These are phyloP conservation scores for Scutellaria barbata DNA, from an alignment of 257 asterid species.

Conservation along the genomic window DNA sequence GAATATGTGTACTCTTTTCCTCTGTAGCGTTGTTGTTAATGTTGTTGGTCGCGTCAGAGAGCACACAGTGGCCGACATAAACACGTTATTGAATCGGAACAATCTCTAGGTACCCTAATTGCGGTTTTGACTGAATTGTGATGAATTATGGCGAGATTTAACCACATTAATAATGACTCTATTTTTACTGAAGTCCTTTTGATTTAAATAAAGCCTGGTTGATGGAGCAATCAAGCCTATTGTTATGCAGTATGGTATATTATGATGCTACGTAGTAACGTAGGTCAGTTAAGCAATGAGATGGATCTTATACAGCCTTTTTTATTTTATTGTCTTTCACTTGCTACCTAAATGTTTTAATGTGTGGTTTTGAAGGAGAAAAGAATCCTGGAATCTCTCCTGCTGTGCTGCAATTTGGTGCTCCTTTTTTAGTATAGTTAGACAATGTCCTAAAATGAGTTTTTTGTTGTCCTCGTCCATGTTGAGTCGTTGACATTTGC, in stretches of 20 bases:
- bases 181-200: background rate
- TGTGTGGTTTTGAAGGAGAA: background rate
- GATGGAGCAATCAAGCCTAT: slow-evolving; percentile 12
- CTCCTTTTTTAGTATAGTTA: background rate
- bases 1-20: slow-evolving; percentile 1
- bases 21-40: background rate
- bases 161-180: background rate
- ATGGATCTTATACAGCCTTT: background rate
- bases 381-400: background rate
- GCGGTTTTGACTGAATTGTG: background rate
- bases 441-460: background rate
- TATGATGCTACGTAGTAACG: background rate
- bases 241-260: background rate
- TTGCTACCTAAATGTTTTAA: background rate
- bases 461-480: background rate
- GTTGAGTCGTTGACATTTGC: background rate
- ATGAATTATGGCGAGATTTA: background rate
- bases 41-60: slow-evolving; percentile 20
- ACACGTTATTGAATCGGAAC: slow-evolving; percentile 8
- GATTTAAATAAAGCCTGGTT: background rate
- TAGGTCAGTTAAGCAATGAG: background rate
- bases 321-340: background rate
- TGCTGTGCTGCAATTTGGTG: background rate
- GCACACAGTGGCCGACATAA: background rate
- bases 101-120: background rate